These are phyloP conservation scores for Aaosphaeria arxii DNA, from an alignment of 2,329 filamentous ascomycete species.

Conservation along the genomic window DNA sequence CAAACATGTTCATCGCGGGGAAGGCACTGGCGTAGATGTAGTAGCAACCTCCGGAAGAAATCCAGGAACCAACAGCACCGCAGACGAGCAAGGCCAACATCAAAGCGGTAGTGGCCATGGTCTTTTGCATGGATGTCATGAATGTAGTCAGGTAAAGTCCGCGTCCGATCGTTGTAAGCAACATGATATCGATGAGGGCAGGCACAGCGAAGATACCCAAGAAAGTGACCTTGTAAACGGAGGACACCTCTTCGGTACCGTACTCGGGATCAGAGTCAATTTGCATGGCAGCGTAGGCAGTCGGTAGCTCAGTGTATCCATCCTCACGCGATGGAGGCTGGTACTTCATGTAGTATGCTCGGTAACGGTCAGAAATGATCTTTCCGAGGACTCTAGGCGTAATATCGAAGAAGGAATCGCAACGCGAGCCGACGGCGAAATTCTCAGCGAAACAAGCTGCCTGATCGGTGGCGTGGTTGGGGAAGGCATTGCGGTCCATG, in stretches of 20 bases:
- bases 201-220: conserved; percentile 59
- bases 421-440: conserved; percentile 58
- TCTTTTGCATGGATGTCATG: conserved; percentile 48
- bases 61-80: conserved; percentile 58
- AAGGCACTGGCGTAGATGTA: conserved; percentile 55
- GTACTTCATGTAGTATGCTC: conserved; percentile 35
- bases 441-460: conserved; percentile 59
- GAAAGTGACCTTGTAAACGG: conserved; percentile 49
- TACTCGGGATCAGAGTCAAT: conserved; percentile 46
- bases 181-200: conserved; percentile 56
- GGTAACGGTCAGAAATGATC: conserved; percentile 16
- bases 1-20: conserved; percentile 49
- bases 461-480: conserved; percentile 56
- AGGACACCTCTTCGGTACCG: conserved; percentile 34
- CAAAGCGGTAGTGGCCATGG: conserved; percentile 52
- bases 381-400: conserved; percentile 9
- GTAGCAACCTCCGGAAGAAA: conserved; percentile 57
- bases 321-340: conserved; percentile 43
- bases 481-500: conserved; percentile 57
- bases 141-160: conserved; percentile 57
- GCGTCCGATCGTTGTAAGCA: conserved; percentile 55
- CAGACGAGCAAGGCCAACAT: conserved; percentile 56
- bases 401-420: conserved; percentile 58
- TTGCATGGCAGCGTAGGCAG: conserved; percentile 46
- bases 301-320: conserved; percentile 41